Evolutionary conservation across 306 rosid species (phyloP).

Genomic region (Luffa aegyptiaca): DNA sequence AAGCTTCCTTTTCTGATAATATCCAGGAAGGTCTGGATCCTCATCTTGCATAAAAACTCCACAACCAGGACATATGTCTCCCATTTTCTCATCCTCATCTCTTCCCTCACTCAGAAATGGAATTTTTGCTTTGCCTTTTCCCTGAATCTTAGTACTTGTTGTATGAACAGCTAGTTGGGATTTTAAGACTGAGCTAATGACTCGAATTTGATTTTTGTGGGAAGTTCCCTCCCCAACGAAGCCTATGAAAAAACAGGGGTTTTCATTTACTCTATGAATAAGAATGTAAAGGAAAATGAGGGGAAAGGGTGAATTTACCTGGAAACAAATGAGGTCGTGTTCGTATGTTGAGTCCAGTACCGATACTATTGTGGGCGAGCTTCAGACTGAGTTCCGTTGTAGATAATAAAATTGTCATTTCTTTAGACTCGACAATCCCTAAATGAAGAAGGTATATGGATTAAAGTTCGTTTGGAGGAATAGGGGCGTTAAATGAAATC

Average conservation of each 20-base stretch:
- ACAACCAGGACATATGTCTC: conserved; percentile 87
- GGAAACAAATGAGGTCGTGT: not conserved
- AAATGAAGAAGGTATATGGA: not conserved
- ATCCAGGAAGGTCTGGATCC: conserved; percentile 66
- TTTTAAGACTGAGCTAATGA: conserved; percentile 30
- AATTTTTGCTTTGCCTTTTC: conserved; percentile 20
- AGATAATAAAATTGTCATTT: conserved; percentile 39
- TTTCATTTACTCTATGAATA: not conserved
- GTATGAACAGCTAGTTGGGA: conserved; percentile 18
- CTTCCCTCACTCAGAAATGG: conserved; percentile 82
- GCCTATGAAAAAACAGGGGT: conserved; percentile 13
- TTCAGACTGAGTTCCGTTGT: conserved; percentile 28
- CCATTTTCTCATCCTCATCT: conserved; percentile 71
- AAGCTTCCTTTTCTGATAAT: conserved; percentile 37
- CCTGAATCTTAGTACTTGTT: conserved; percentile 16
- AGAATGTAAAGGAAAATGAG: conserved; percentile 6
- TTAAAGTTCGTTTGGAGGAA: too few species aligned
- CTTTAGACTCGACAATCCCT: not conserved
- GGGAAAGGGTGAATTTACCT: conserved; percentile 26
- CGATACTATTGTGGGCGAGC: conserved; percentile 6
- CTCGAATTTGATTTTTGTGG: conserved; percentile 16
- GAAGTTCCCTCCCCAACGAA: conserved; percentile 14
- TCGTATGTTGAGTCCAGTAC: not conserved
- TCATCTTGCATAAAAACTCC: conserved; percentile 86
- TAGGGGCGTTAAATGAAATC: too few species aligned